Evolutionary conservation across 2,329 filamentous ascomycete genomes (phyloP), one percentile per base, ranked within the genome.

Genomic region (Cadophora gregata): DNA sequence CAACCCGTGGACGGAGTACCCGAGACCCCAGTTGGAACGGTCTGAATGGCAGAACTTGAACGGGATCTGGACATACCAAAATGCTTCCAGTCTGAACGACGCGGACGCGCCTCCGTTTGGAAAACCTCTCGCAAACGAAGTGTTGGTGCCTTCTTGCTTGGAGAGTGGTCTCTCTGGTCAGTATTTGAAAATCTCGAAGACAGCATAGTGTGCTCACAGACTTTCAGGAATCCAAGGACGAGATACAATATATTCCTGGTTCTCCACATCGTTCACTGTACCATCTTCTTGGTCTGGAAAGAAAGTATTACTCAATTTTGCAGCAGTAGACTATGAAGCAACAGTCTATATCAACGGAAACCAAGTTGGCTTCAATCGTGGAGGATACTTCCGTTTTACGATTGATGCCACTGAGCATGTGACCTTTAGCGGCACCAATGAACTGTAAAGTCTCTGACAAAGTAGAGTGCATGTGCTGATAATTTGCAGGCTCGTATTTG

Each of bases 361-460:
- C 27, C 68, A 83, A 24, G 83, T 83, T 3, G 83, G 81, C 0
- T 82, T 81, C 62, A 81, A 90, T 69, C 79, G 81, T 0, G 88
- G 88, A 27, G 88, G 88, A 0, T 90, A 90, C 72, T 88, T 84
- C 72, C 81, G 84, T 29, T 90, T 90, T 73, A 83, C 81, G 1
- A 69, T 90, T 24, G 88, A 91, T 71, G 79, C 87, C 21, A 89
- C 88, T 0, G 73, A 81, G 6, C 62, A 55, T 45, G 59, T 65
- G 21, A 62, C 27, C 4, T 50, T 42, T 1, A 81, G 81, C 36
- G 80, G 80, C 4, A 77, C 79, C 0, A 90, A 90, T 72, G 82
- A 85, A 64, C 74, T 90, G 83, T 88, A 74, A 80, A 76, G 14
- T 7, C 24, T 4, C 29, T 27, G 2, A 64, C 12, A 42, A 14